phyloP scores from a whole-genome alignment of 176 grass and related monocot genomes.

The Cocos nucifera region DNA sequence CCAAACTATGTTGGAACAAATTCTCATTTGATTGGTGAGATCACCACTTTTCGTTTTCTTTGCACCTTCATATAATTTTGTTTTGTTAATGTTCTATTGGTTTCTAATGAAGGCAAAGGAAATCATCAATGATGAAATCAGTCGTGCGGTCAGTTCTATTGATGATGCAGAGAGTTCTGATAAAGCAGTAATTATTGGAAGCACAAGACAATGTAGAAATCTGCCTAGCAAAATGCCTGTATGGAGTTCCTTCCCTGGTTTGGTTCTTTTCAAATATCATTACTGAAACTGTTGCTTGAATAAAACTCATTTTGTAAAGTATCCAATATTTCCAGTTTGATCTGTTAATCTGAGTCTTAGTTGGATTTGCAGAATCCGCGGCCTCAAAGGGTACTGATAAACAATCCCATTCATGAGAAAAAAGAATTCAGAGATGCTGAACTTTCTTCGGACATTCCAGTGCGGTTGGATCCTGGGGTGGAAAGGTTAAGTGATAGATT shows the following conservation, averaged over 20 bases:
- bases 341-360: slow-evolving; percentile 8
- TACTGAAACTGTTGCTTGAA: no score
- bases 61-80: not conserved
- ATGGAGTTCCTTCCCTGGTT: slow-evolving; percentile 25
- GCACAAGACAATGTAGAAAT: slow-evolving; percentile 32
- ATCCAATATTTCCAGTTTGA: no score
- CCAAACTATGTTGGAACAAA: no score
- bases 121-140: slow-evolving; percentile 27
- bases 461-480: slow-evolving; percentile 30
- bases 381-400: slow-evolving; percentile 32
- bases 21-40: no score
- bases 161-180: slow-evolving; percentile 33
- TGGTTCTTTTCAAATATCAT: not conserved
- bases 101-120: slow-evolving; percentile 41
- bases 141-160: slow-evolving; percentile 24
- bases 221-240: slow-evolving; percentile 33
- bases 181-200: slow-evolving; percentile 31
- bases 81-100: slow-evolving; percentile 13
- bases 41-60: no score
- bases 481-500: slow-evolving; percentile 34
- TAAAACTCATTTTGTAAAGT: no score
- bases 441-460: slow-evolving; percentile 33
- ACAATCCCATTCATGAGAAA: slow-evolving; percentile 43
- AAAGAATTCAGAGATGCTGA: slow-evolving; percentile 38
- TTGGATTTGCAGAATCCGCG: slow-evolving; percentile 28